Base-by-base conservation (phyloP, 208 protist genomes). In the Acanthamoeba lenticulata region DNA sequence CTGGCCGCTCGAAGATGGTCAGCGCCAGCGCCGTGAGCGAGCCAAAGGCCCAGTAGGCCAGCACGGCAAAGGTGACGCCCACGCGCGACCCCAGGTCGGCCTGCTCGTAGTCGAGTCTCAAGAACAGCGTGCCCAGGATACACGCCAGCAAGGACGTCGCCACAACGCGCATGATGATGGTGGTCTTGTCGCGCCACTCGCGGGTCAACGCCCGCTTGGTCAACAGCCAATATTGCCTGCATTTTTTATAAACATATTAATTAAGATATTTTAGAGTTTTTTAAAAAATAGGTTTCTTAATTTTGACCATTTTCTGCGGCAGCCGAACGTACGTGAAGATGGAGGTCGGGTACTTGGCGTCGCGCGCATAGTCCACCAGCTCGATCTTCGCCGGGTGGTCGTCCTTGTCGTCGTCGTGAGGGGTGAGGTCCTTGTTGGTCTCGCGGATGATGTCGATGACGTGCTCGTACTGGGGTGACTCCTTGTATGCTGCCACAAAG, bases 401-500 rank as follows among this genome's bases (percentile, higher is more conserved):
- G 4, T 9, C 2, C 38, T 24, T 42, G 38, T 40, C 0, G 29
- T 24, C 21, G 72, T 15, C 13, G 29, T 38, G 15, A 11, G 19
- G 15, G 29, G 2, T 40, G 29, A 34, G 7, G 29, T 62, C 6
- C 38, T 32, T 1, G 2, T 69, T 27, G 5, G 47, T 91, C 34
- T 91, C 55, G 38, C 11, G 5, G 60, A 90, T 90, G 13, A 36
- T 67, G 21, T 90, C 85, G 24, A 72, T 21, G 6, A 69, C 55
- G 27, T 62, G 55, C 29, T 62, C 19, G 52, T 69, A n/a, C 4
- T 72, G 34, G 27, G 34, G 27, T 27, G 85, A 91, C 34, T 91
- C 52, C 52, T 69, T 91, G 34, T 81, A 93, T 24, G 13, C 21
- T 4, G 79, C 89, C n/a, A 93, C 89, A 55, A 93, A 93, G n/a